Conservation (phyloP, 257 asterid genomes). For the Solanum chmielewskii region DNA sequence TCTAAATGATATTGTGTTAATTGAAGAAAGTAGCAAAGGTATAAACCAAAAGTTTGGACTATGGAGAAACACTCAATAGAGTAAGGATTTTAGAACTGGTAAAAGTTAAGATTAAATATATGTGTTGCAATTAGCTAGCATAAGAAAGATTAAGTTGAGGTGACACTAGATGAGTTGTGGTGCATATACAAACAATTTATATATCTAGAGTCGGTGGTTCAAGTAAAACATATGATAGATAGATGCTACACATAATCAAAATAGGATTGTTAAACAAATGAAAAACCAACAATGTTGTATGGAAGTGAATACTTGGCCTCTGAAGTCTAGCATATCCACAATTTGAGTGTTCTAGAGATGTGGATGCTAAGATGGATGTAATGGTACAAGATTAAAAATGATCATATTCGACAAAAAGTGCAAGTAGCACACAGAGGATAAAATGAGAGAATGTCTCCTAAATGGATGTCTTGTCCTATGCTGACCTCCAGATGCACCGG, state of each 20-base stretch:
- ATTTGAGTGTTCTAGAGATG: neutral
- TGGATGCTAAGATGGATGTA: neutral
- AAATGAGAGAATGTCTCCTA: neutral
- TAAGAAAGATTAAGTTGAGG: neutral
- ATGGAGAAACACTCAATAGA: neutral
- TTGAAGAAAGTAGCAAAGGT: neutral
- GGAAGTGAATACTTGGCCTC: neutral
- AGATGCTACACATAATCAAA: neutral
- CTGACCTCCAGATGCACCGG: neutral
- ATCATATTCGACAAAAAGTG: neutral
- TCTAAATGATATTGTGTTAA: neutral
- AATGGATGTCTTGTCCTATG: neutral
- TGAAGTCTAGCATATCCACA: neutral
- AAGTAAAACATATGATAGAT: neutral
- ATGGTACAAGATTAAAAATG: neutral
- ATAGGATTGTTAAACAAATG: neutral
- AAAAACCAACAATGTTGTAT: neutral
- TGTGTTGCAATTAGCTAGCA: neutral
- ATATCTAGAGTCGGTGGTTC: neutral
- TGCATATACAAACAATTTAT: neutral
- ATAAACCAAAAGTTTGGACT: neutral
- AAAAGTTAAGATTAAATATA: neutral
- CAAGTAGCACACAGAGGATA: neutral
- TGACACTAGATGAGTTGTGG: neutral
- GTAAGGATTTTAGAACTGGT: neutral